phyloP scores from a whole-genome alignment of 257 asterid genomes.

The Dorcoceras hygrometricum region DNA sequence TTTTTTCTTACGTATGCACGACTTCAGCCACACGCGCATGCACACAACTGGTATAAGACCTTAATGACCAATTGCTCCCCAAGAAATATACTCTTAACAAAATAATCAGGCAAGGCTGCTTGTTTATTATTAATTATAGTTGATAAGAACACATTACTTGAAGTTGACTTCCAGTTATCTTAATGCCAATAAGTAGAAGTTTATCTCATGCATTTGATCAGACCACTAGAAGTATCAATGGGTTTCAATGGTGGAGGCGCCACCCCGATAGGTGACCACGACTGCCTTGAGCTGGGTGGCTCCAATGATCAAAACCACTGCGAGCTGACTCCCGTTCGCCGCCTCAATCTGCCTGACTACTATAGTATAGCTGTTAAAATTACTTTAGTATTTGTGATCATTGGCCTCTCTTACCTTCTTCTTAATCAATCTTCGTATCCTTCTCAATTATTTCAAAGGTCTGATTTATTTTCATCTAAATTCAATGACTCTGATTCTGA shows the following conservation, averaged over 20 bases:
- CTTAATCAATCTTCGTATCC: slow-evolving; percentile 30
- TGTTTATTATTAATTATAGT: background rate
- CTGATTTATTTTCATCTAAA: slow-evolving; percentile 7
- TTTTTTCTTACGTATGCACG: too few species aligned
- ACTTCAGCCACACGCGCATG: too few species aligned
- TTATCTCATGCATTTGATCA: background rate
- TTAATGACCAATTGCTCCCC: too few species aligned
- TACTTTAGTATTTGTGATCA: slow-evolving; percentile 18
- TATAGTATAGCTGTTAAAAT: slow-evolving; percentile 12
- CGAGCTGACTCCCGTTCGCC: background rate
- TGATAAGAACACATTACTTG: background rate
- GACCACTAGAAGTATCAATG: slow-evolving; percentile 10
- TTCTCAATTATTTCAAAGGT: slow-evolving; percentile 14
- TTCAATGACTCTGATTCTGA: slow-evolving; percentile 7
- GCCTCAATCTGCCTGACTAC: background rate
- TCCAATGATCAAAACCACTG: slow-evolving; percentile 18
- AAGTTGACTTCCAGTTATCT: slow-evolving; percentile 17
- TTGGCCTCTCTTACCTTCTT: slow-evolving; percentile 24
- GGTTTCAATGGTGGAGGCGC: slow-evolving; percentile 23
- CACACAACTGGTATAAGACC: too few species aligned
- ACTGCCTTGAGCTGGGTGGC: slow-evolving; percentile 29
- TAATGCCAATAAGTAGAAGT: background rate
- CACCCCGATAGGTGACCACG: slow-evolving; percentile 14
- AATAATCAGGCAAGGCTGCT: slow-evolving; percentile 10
- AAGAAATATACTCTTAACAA: background rate